Base-by-base conservation (phyloP, 2,329 filamentous ascomycete species). In the Teratosphaeria zuluensis region DNA sequence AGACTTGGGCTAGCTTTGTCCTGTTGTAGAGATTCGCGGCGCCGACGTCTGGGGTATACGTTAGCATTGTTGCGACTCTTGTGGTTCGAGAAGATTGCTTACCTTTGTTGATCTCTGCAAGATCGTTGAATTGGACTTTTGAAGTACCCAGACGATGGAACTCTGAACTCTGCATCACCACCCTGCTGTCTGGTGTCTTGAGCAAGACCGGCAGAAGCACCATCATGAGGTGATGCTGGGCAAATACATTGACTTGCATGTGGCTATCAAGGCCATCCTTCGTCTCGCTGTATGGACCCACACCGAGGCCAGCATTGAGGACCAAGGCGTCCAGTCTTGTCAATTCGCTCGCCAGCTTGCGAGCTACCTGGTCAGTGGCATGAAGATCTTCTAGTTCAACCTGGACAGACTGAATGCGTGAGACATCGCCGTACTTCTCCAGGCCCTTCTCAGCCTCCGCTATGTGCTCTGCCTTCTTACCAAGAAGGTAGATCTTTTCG, bases 121-220 rank as follows among this genome's bases (percentile, higher is more conserved):
- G 57, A n/a, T 70, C 69, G n/a, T 66, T 67, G 65, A 80, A 81
- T 6, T 72, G 66, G 56, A 73, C 71, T 11, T 70, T 67, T 54
- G 64, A 64, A 6, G 73, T 74, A 2, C 72, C 70, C 24, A 71
- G 61, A 21, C 74, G 74, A 61, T 80, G 78, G 3, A 80, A 61
- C n/a, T 80, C 77, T 5, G 77, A 80, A 4, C 77, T 77, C 62
- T 80, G 77, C 53, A 78, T 69, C 21, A 80, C 78, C 2, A 81
- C 70, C 12, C 78, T 74, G 21, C 76, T 77, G 62, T 77, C 69
- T 1, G 71, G 71, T 4, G 77, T 80, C 56, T 72, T 72, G 59
- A 74, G 69, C 6, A 81, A 72, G 38, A 75, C 62, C 1, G 78
- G 78, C 6, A 80, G 73, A 8, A 80, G 69, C 0, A 68, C 73